Base-by-base conservation (phyloP, 805 yeast species). In the Ogataea glucozyma region DNA sequence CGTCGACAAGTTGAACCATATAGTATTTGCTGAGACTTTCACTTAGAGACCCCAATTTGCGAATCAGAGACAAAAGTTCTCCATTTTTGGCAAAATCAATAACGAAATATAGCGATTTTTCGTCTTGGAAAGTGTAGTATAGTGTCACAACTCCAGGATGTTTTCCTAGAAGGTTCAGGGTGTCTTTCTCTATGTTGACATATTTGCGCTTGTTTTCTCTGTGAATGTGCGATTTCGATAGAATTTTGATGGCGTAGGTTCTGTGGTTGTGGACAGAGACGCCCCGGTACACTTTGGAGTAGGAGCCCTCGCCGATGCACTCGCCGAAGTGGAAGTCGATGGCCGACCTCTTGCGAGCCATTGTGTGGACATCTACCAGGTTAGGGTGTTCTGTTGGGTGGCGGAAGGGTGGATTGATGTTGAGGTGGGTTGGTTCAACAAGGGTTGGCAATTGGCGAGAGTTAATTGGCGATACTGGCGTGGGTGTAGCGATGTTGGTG, bases 111-210 rank as follows among this genome's bases (percentile, higher is more conserved):
- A 93, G 69, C 24, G 88, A 83, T 46, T 80, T 76, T 33, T 86
- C 88, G 62, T 93, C 99, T 64, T 93, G 99, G 66, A 93, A 93
- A 1, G 99, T 93, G 65, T 86, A 93, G 65, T 88, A 87, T 35
- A 93, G 69, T 36, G 90, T 86, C 16, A 93, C 95, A 21, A 93
- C 85, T 1, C 99, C 99, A 0, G 97, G 97, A 60, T 93, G 98
- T 43, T 83, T 83, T 3, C 96, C 96, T 49, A 93, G 69, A 18
- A 91, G 67, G 63, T 89, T 90, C 49, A 93, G 69, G 1, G 97
- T 88, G 43, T 86, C 83, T 61, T 93, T 93, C 60, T 93, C 99
- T 44, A 93, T 91, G 61, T 89, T 89, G 45, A 93, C 99, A 59
- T 93, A 93, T 64, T 93, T 93, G 60, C 88, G 88, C 63, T 93